Percentiles rank a stretch among this genome's conserved stretches.
These are phyloP conservation scores for Circinella umbellata DNA, from an alignment of 371 early-diverging fungal species.

Conservation along the genomic window DNA sequence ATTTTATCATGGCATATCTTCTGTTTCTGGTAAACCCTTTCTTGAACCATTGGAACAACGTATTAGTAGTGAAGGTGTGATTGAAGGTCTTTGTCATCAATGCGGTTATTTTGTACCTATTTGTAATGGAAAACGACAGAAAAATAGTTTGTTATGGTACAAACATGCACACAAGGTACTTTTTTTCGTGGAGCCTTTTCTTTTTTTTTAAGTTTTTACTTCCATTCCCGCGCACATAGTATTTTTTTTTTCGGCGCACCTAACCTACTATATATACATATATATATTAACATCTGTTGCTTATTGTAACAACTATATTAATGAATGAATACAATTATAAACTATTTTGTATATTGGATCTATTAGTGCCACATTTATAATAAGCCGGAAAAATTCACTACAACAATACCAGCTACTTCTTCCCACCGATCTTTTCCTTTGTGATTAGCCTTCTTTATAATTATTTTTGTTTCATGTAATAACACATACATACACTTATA, in stretches of 20 bases:
- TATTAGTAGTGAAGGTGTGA: conserved; percentile 46
- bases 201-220: too few species aligned
- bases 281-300: neutral
- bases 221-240: neutral
- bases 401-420: neutral
- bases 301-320: too few species aligned
- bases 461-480: too few species aligned
- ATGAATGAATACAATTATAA: too few species aligned
- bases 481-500: too few species aligned
- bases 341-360: neutral
- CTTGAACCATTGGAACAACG: conserved; percentile 68
- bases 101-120: conserved; percentile 79
- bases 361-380: conserved; percentile 31
- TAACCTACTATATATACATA: neutral
- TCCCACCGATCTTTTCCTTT: conserved; percentile 7
- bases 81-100: conserved; percentile 85
- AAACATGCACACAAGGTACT: conserved; percentile 78
- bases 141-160: conserved; percentile 80
- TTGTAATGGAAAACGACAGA: conserved; percentile 64
- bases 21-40: conserved; percentile 81
- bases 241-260: neutral
- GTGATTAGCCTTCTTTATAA: neutral
- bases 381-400: conserved; percentile 34
- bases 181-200: conserved; percentile 1
- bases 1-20: conserved; percentile 85